Evolutionary conservation across 345 rosid species (phyloP), one percentile per base, ranked within the genome.

Genomic region (Gossypium thurberi): DNA sequence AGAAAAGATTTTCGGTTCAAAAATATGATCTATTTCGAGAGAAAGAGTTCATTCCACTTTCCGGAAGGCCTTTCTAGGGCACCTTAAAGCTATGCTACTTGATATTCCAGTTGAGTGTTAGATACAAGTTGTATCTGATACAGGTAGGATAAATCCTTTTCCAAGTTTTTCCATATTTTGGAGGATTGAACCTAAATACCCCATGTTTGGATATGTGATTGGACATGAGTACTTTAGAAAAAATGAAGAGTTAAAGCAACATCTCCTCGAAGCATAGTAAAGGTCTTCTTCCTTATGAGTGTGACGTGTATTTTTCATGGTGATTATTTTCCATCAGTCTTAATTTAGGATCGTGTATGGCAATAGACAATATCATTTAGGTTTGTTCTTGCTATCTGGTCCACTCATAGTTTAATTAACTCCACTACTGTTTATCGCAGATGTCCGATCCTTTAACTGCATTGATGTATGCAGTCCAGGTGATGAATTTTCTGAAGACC

Each of bases 401-500:
- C 21, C 10, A 13, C 17, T 26, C 56, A 64, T 57, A 37, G 46
- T 61, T 70, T 26, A 77, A 17, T 76, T 43, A 77, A 58, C 33
- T 18, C 61, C 5, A 23, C 67, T 65, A 58, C 48, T 77, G 76
- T 60, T 63, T 69, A 67, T 75, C 76, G 85, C 89, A 95, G 98
- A 92, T 95, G 99, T 85, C 91, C 23, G 99, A 96, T 87, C 99
- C 98, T 26, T 80, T 96, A 73, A 96, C 98, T 2, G 99, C 99
- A 60, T 77, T 96, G 71, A 90, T 93, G 99, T 88, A 89, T 76
- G 98, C 95, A 6, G 98, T 96, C 74, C 94, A 91, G 85, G 97
- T 91, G 76, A 96, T 93, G 97, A 96, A 96, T 79, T 88, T 96
- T 84, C 96, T 96, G 25, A 91, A 87, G 84, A 90, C 87, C 47